Evolutionary conservation across 2,329 filamentous ascomycete genomes (phyloP), one percentile per base, ranked within the genome.

Genomic region (Apiospora sp.): DNA sequence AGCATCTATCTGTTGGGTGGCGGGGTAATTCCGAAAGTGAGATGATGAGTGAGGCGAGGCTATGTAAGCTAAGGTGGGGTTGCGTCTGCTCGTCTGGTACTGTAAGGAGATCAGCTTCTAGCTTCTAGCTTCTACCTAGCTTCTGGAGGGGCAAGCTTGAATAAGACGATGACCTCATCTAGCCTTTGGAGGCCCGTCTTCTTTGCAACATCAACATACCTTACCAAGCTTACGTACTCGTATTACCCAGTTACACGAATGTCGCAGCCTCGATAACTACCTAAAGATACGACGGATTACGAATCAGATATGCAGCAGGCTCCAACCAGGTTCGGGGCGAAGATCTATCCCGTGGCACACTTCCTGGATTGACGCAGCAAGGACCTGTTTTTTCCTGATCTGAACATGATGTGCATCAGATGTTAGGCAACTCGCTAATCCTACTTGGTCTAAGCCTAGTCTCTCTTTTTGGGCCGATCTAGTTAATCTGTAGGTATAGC

Each of bases 61-160:
- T 5, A n/a, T 49, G 58, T 64, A 64, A 64, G 58, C 58, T 41
- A 41, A 41, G 58, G 58, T 64, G 58, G 58, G 58, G 58, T 61
- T 61, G 51, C 14, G 24, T 51, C 49, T 51, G n/a, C 3, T 30
- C 14, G 24, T 51, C 49, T 51, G n/a, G 7, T 30, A 30, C 27
- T 30, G 27, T 27, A 51, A 27, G 13, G 24, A 51, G 49, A 24
- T 51, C 10, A 27, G n/a, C 22, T 13, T 24, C 8, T 4, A 27
- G n/a, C n/a, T 54, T 10, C 12, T 27, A 14, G n/a, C 24, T 30
- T 24, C 24, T 12, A 24, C 10, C 12, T 27, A 14, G n/a, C 24
- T 30, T 24, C 24, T 12, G 51, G 24, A 30, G n/a, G 19, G 8
- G 8, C 10, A 27, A 19, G 3, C 58, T 64, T 64, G 58, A 34